phyloP scores from a whole-genome alignment of 1,139 yeast species.

The Hemisphaericaspora xylofermentans region DNA sequence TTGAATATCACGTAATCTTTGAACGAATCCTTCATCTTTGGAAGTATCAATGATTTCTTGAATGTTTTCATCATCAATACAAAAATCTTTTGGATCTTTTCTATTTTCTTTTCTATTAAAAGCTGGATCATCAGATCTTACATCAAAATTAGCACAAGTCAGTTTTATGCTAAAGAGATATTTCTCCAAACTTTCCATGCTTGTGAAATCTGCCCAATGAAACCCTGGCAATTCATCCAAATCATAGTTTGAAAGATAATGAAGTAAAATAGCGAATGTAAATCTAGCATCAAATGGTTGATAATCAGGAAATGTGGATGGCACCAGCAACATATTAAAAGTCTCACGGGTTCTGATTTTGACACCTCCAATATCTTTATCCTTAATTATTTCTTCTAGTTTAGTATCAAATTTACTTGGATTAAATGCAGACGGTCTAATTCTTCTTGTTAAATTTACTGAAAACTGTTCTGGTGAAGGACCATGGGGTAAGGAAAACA shows the following conservation, averaged over 20 bases:
- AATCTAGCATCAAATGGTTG: constrained; percentile 34
- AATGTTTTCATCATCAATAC: constrained; percentile 30
- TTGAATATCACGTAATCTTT: no score
- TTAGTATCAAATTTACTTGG: not conserved
- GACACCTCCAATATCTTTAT: not conserved
- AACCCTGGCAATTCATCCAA: constrained; percentile 23
- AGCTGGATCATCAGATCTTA: constrained; percentile 15
- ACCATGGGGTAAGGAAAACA: not conserved
- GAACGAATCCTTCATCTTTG: constrained; percentile 9
- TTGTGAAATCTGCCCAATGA: constrained; percentile 40
- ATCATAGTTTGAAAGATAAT: constrained; percentile 16
- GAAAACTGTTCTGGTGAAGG: not conserved
- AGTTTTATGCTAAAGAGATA: constrained; percentile 18
- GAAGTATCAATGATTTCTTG: constrained; percentile 11
- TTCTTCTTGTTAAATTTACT: not conserved
- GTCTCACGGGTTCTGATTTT: not conserved
- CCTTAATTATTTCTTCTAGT: not conserved
- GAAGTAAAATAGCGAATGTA: constrained; percentile 27
- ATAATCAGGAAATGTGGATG: constrained; percentile 12
- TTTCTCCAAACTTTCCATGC: constrained; percentile 26
- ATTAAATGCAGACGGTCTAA: not conserved
- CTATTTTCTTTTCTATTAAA: constrained; percentile 22
- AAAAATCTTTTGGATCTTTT: constrained; percentile 19
- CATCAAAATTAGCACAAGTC: constrained; percentile 24
- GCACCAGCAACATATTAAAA: not conserved